Percentiles rank a stretch among this genome's conserved stretches.
Evolutionary conservation across 1,284 basidiomycete species (phyloP).

Genomic region (Porogramme epimiltina): DNA sequence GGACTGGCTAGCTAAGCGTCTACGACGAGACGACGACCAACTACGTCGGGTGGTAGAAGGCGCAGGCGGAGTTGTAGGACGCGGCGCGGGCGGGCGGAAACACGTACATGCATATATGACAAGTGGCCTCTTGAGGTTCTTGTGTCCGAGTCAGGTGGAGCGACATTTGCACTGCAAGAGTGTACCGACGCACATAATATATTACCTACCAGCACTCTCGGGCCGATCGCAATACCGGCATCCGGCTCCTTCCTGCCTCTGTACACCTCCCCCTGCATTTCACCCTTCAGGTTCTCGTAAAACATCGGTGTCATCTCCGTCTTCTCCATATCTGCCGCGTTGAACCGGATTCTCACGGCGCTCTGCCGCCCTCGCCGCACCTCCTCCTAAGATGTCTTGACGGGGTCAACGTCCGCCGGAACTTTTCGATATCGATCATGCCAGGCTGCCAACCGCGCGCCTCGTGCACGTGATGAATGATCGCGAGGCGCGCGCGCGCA

Average conservation of each 20-base stretch:
- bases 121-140: too few relatives aligned
- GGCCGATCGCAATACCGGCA: slow-evolving; percentile 8
- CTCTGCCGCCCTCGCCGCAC: slow-evolving; percentile 78
- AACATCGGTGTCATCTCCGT: slow-evolving; percentile 75
- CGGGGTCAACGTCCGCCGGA: slow-evolving; percentile 71
- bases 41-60: slow-evolving; percentile 15
- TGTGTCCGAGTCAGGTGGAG: too few relatives aligned
- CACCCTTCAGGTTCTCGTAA: slow-evolving; percentile 73
- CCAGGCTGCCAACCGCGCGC: slow-evolving; percentile 88
- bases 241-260: not conserved
- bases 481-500: slow-evolving; percentile 79
- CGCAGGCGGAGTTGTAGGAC: not conserved
- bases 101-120: too few relatives aligned
- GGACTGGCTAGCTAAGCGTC: slow-evolving; percentile 23
- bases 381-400: slow-evolving; percentile 73
- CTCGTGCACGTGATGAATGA: slow-evolving; percentile 91
- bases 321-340: slow-evolving; percentile 72
- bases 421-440: slow-evolving; percentile 81
- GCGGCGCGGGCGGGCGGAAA: not conserved
- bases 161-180: too few relatives aligned
- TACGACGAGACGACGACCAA: slow-evolving; percentile 20
- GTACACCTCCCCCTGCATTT: slow-evolving; percentile 32
- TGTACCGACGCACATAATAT: not conserved
- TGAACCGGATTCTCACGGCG: slow-evolving; percentile 85
- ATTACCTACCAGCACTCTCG: slow-evolving; percentile 1